phyloP scores from a whole-genome alignment of 2,329 filamentous ascomycete genomes.

The Aphanoascus verrucosus region DNA sequence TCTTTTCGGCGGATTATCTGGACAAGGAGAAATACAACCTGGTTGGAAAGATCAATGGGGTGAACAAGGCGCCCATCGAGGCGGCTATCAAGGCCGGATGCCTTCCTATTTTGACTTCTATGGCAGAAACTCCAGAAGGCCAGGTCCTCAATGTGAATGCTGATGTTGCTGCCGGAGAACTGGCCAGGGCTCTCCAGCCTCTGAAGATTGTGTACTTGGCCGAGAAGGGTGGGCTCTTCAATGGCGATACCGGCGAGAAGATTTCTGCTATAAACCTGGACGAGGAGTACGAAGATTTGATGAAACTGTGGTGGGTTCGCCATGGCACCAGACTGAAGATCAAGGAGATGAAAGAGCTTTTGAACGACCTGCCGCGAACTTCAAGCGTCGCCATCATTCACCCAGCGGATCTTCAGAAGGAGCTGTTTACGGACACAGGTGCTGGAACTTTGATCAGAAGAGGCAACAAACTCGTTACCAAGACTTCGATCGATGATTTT shows the following conservation, averaged over 20 bases:
- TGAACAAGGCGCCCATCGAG: slow-evolving; percentile 84
- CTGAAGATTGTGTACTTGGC: slow-evolving; percentile 98
- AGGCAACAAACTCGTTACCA: slow-evolving; percentile 76
- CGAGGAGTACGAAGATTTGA: slow-evolving; percentile 86
- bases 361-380: slow-evolving; percentile 77
- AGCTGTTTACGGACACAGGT: slow-evolving; percentile 91
- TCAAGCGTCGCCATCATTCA: slow-evolving; percentile 97
- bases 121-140: slow-evolving; percentile 86
- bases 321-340: slow-evolving; percentile 96
- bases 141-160: slow-evolving; percentile 96
- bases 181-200: slow-evolving; percentile 78
- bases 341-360: slow-evolving; percentile 87
- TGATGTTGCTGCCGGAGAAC: slow-evolving; percentile 87
- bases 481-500: slow-evolving; percentile 61
- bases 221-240: slow-evolving; percentile 92
- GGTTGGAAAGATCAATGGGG: slow-evolving; percentile 88
- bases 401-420: slow-evolving; percentile 88
- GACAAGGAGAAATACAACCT: slow-evolving; percentile 94
- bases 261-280: slow-evolving; percentile 97
- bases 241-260: slow-evolving; percentile 85
- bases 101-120: slow-evolving; percentile 86
- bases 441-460: slow-evolving; percentile 86
- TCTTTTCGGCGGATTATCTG: slow-evolving; percentile 86
- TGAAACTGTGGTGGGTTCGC: slow-evolving; percentile 89
- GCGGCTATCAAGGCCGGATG: slow-evolving; percentile 83